phyloP scores from a whole-genome alignment of 352 stramenopile genomes.

The Phytophthora citricola region DNA sequence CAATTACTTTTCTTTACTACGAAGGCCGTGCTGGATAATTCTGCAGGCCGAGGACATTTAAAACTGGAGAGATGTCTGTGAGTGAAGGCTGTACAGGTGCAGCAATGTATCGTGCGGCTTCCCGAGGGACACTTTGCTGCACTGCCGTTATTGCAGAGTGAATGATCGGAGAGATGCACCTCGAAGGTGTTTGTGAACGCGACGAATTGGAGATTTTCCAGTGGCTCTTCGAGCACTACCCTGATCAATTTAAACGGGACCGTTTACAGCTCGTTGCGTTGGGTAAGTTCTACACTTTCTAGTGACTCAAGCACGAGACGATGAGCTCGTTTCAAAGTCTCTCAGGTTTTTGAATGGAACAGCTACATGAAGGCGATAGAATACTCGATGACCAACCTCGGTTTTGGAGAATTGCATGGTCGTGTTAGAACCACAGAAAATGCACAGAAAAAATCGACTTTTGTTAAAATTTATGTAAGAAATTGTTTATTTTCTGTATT shows the following conservation, averaged over 20 bases:
- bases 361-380: too few relatives aligned
- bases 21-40: constrained; percentile 34
- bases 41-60: constrained; percentile 33
- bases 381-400: too few relatives aligned
- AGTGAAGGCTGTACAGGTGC: constrained; percentile 37
- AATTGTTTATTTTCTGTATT: too few relatives aligned
- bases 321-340: too few relatives aligned
- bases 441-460: too few relatives aligned
- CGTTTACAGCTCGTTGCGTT: constrained; percentile 42
- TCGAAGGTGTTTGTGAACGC: constrained; percentile 46
- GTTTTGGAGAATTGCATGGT: too few relatives aligned
- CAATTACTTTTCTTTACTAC: neutral
- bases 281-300: constrained; percentile 47
- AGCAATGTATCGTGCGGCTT: constrained; percentile 44
- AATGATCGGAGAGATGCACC: constrained; percentile 33
- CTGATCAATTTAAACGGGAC: constrained; percentile 36
- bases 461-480: too few relatives aligned
- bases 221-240: constrained; percentile 43
- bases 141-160: constrained; percentile 39
- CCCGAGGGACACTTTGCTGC: constrained; percentile 47
- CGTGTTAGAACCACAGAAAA: too few relatives aligned
- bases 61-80: constrained; percentile 39
- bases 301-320: constrained; percentile 43
- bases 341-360: too few relatives aligned
- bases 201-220: constrained; percentile 48